Base-by-base conservation (phyloP, 164 flowering plant species). In the Protea cynaroides region DNA sequence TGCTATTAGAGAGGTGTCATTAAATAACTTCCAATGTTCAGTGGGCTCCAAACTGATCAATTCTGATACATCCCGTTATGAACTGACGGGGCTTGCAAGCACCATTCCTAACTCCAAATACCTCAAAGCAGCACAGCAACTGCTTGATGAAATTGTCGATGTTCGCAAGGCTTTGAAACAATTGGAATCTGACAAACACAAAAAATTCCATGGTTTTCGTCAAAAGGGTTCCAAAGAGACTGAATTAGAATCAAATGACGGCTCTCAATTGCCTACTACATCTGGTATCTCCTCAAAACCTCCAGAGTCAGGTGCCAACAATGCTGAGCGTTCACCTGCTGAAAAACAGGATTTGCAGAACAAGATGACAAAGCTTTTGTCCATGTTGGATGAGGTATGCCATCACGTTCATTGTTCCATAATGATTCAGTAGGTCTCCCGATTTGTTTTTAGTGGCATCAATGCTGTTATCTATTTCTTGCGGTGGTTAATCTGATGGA, bases 141-240 rank as follows among this genome's bases (percentile, higher is more conserved):
- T 93, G 64, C 96, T 93, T 51, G 92, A 90, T 69, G 98, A 93
- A 75, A 82, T 87, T 18, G 94, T 87, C 65, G 86, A 72, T 75
- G 84, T 93, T 52, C 75, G 74, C 37, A 80, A 79, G 65, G 88
- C 87, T 62, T 52, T 84, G 75, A 80, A 81, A 74, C 80, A 73
- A 58, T 71, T 68, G 13, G 82, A 78, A 24, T 60, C 69, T 3
- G 75, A 75, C 37, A 83, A 79, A 67, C 69, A 64, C 25, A 72
- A 75, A 50, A 67, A 66, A 24, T 52, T 64, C 23, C 63, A 68
- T 18, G 64, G 65, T n/a, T 64, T 47, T 61, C 73, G 73, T 64
- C 29, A 51, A 21, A 72, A 77, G 62, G 71, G 70, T 36, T 64
- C 72, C n/a, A 76, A 68, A 55, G 84, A 76, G 65, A 67, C 68